Conservation (phyloP, 306 rosid genomes). For the Cucumis melo region DNA sequence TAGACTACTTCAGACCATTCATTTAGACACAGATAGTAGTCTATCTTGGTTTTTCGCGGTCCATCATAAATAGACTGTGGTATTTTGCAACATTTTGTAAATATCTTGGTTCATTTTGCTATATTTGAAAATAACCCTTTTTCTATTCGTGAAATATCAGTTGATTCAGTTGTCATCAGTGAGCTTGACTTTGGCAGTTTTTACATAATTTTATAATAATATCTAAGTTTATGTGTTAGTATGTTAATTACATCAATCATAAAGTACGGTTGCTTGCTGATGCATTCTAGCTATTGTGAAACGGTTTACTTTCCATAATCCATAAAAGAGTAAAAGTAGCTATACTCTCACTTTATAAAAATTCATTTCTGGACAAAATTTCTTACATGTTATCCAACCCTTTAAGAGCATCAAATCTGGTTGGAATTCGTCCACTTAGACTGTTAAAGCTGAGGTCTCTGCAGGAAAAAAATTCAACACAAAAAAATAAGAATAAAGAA, state of each 20-base stretch:
- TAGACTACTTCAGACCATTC: too few relatives aligned
- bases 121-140: too few relatives aligned
- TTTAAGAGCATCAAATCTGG: slow-evolving; percentile 11
- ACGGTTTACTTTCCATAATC: not conserved
- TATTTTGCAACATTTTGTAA: too few relatives aligned
- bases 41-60: too few relatives aligned
- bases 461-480: slow-evolving; percentile 2
- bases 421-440: slow-evolving; percentile 46
- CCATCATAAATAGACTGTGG: too few relatives aligned
- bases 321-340: not conserved
- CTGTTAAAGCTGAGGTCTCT: slow-evolving; percentile 83
- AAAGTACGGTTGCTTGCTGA: not conserved
- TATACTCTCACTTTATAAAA: not conserved
- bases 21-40: too few relatives aligned
- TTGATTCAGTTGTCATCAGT: not conserved
- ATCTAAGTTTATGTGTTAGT: not conserved
- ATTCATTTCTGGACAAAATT: not conserved
- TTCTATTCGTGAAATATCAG: not conserved
- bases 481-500: not conserved
- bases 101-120: too few relatives aligned
- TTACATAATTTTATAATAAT: not conserved
- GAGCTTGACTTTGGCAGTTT: not conserved
- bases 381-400: slow-evolving; percentile 30
- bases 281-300: not conserved
- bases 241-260: not conserved